Base-by-base conservation (phyloP, 73 alveolate genomes). In the Paramecium tetraurelia region DNA sequence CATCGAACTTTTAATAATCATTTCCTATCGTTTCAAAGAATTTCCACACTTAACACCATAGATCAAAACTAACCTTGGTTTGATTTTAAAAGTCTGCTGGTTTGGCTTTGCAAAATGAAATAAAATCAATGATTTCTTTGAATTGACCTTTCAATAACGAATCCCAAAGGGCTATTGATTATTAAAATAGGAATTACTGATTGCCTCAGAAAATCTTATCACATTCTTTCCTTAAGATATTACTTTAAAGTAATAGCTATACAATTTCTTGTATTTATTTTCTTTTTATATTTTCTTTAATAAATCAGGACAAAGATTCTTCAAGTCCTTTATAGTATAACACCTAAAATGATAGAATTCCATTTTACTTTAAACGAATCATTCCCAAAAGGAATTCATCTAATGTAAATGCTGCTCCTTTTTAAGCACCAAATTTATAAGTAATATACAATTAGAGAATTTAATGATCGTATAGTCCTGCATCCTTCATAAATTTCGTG, bases 1-100 rank as follows among this genome's bases (percentile, higher is more conserved):
- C 59, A 72, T 72, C 86, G 11, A 72, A 72, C 40, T 72, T 72
- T 3, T 5, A 0, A 33, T 36, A 33, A 72, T 72, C 86, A 35
- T 14, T 72, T 36, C 86, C 86, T 29, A 72, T 40, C 7, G 27
- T 38, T 72, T 72, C 86, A 72, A 72, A 72, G 21, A 36, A 72
- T 36, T 72, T 33, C 86, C 86, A 72, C 16, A 72, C 59, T 36
- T 72, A 72, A 72, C 59, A 33, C 86, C 86, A 72, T 38, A 72
- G n/a, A 72, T 72, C 86, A 36, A 36, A 72, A 18, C 86, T 72
- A 72, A 72, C 86, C 18, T 38, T 72, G 12, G 86, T 72, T 2
- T 2, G 16, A 36, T 14, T 72, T 38, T 40, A 36, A 72, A 72
- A 36, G 18, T 72, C 86, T 35, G 5, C 29, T 29, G 86, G 59